These are phyloP conservation scores for Lipomyces starkeyi DNA, from an alignment of 805 yeast genomes.

Conservation along the genomic window DNA sequence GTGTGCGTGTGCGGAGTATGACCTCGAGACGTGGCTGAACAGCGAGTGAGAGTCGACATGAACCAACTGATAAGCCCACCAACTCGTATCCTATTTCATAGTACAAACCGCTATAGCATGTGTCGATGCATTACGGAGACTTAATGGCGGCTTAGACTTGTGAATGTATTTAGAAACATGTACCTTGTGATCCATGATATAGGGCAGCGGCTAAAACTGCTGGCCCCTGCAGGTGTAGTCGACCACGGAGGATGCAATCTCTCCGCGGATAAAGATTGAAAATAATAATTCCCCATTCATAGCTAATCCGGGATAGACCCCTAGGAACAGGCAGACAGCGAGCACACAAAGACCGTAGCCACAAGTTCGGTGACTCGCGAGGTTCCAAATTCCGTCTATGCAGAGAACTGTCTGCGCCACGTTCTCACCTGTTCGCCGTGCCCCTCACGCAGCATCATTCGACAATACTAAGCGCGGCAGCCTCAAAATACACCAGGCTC, in stretches of 20 bases:
- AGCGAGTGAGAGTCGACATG: too few relatives aligned
- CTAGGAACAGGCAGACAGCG: background rate
- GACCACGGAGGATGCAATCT: background rate
- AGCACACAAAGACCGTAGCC: background rate
- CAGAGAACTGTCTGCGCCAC: background rate
- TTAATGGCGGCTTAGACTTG: background rate
- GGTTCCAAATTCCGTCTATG: background rate
- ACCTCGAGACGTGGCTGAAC: too few relatives aligned
- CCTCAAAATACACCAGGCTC: background rate
- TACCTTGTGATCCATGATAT: background rate
- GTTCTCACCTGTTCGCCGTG: background rate
- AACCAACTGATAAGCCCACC: too few relatives aligned
- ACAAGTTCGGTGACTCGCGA: background rate
- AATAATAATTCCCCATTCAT: background rate
- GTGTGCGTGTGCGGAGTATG: background rate
- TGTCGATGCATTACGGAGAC: too few relatives aligned
- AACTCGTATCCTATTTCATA: too few relatives aligned
- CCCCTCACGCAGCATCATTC: background rate
- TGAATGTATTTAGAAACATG: background rate
- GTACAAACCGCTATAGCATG: too few relatives aligned
- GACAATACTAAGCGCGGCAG: background rate
- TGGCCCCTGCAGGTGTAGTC: background rate
- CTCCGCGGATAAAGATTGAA: background rate
- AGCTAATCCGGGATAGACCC: background rate
- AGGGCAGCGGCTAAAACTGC: background rate